Conservation (phyloP, 1,139 yeast genomes). For the Hemisphaericaspora lyxosophila region DNA sequence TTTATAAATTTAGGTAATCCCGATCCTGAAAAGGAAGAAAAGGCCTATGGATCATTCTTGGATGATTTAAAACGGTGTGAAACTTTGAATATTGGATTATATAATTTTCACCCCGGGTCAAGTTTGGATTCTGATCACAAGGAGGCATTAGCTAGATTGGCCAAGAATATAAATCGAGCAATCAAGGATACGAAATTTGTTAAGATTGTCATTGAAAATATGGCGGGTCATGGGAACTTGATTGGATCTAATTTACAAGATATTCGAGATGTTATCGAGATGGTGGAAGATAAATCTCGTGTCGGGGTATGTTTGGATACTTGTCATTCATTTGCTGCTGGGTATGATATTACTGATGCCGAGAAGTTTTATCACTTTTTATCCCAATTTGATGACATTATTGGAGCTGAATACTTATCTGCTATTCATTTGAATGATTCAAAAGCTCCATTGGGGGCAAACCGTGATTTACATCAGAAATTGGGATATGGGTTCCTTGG, state of each 20-base stretch:
- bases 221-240: conserved; percentile 96
- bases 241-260: conserved; percentile 84
- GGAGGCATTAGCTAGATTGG: conserved; percentile 65
- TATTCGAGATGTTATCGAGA: conserved; percentile 66
- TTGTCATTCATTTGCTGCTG: conserved; percentile 95
- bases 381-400: conserved; percentile 64
- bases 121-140: conserved; percentile 70
- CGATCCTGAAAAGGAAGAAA: conserved; percentile 71
- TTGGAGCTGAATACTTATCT: conserved; percentile 73
- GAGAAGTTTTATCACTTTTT: conserved; percentile 65
- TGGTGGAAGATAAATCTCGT: conserved; percentile 73
- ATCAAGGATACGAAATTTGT: conserved; percentile 72
- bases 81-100: conserved; percentile 74
- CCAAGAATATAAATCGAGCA: conserved; percentile 77
- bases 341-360: conserved; percentile 72
- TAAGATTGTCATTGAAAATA: conserved; percentile 87
- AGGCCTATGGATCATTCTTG: conserved; percentile 74
- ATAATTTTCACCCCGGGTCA: conserved; percentile 96
- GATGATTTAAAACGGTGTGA: conserved; percentile 92
- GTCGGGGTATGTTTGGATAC: conserved; percentile 96
- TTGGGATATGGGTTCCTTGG: conserved; percentile 90
- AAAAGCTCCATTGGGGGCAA: conserved; percentile 88
- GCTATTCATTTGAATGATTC: conserved; percentile 93
- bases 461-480: conserved; percentile 87
- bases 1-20: conserved; percentile 92